Percentiles rank a stretch among this genome's conserved stretches.
phyloP scores from a whole-genome alignment of 768 basidiomycete species.

The Suillus discolor region DNA sequence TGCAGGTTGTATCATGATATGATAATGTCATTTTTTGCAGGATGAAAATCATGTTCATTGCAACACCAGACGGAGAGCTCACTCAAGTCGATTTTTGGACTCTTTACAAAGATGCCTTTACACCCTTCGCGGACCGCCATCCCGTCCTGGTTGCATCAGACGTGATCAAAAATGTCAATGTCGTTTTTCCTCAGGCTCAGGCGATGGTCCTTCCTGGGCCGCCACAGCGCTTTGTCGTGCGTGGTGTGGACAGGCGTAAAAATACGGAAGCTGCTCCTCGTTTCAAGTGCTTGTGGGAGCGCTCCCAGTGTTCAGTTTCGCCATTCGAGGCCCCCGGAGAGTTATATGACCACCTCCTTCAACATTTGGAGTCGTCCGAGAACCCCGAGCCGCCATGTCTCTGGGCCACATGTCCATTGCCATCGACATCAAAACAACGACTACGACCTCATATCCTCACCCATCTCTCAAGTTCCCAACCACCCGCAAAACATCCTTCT shows the following conservation, averaged over 20 bases:
- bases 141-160: constrained; percentile 83
- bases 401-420: constrained; percentile 70
- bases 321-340: constrained; percentile 57
- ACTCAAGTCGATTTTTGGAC: constrained; percentile 97
- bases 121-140: constrained; percentile 55
- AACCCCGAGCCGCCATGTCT: constrained; percentile 54
- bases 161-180: constrained; percentile 90
- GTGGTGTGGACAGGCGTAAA: constrained; percentile 76
- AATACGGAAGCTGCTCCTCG: constrained; percentile 57
- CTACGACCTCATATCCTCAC: constrained; percentile 75
- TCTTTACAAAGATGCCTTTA: constrained; percentile 84
- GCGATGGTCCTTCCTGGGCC: constrained; percentile 83
- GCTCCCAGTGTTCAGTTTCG: constrained; percentile 51
- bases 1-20: not conserved
- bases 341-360: constrained; percentile 72
- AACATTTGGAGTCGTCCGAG: constrained; percentile 53
- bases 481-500: constrained; percentile 58
- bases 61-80: constrained; percentile 75
- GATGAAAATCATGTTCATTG: constrained; percentile 90
- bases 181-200: constrained; percentile 82
- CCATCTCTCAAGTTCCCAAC: constrained; percentile 66
- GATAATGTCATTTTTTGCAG: constrained; percentile 39
- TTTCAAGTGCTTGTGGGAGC: constrained; percentile 81
- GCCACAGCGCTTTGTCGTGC: constrained; percentile 81
- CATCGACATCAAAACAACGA: constrained; percentile 46